Base-by-base conservation (phyloP, 1,284 basidiomycete species). In the Cryptococcus sp. region DNA sequence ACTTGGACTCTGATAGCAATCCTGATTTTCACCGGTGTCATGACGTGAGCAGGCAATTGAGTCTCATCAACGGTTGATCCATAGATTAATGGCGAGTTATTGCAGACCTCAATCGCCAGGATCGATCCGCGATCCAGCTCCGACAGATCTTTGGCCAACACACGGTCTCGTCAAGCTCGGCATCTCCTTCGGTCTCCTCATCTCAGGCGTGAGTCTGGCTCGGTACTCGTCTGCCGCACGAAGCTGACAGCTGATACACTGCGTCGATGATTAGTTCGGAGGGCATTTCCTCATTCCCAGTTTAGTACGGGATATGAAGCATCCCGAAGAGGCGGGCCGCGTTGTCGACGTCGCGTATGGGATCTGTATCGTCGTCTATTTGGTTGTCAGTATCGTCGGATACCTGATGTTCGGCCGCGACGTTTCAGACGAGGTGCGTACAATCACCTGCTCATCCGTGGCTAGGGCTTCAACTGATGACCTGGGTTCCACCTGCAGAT, bases 321-420 rank as follows among this genome's bases (percentile, higher is more conserved):
- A 96, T 70, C 92, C 93, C 1, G 80, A 82, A 43, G 82, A 88
- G 66, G 97, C 95, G 69, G 70, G 72, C 47, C 58, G 58, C 30
- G 64, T 75, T 5, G 70, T 71, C 46, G 71, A 79, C 47, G 50
- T 71, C 8, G 69, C 68, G 15, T 71, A 93, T 85, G 69, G 83
- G 16, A 83, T 89, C 45, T 87, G 92, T 2, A 92, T 90, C 3
- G 79, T 83, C 39, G 82, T 93, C n/a, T 95, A 94, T 71, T 79
- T 86, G 11, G 60, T 88, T 7, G 90, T 96, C 55, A 92, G 89
- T 16, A 85, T 85, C 58, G 86, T 86, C 40, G 93, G 94, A 1
- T 97, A 96, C 68, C 76, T 91, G 25, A 97, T 97, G 93, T 95
- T 93, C 76, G 93, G 93, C n/a, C 82, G 84, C 58, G 69, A 79